Conservation (phyloP, 2,329 filamentous ascomycete genomes). For the Talaromyces atroroseus region DNA sequence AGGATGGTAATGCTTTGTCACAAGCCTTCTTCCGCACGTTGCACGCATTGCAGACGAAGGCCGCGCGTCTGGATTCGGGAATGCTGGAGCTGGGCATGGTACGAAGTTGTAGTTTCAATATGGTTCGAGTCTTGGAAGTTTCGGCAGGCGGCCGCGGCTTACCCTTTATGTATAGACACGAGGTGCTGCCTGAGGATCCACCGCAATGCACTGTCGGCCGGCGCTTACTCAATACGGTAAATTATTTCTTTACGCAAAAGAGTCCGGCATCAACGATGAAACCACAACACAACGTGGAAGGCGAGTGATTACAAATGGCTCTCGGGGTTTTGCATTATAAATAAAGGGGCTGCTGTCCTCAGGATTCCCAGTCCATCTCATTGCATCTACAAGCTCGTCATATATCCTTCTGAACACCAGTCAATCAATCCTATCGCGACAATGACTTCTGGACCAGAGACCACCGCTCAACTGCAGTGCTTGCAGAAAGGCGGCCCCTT, state of each 20-base stretch:
- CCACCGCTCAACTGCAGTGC: conserved; percentile 3
- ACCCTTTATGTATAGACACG: background rate
- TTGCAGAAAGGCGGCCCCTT: conserved; percentile 10
- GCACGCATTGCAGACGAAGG: conserved; percentile 10
- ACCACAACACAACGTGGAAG: background rate
- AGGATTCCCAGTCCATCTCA: background rate
- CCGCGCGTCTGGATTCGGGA: conserved; percentile 3
- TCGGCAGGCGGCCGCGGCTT: conserved; percentile 8
- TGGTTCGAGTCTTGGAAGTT: background rate
- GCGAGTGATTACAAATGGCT: background rate
- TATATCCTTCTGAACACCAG: background rate
- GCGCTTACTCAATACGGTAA: conserved; percentile 3
- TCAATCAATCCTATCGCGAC: background rate
- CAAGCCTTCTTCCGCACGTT: conserved; percentile 11
- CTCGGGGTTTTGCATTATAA: background rate
- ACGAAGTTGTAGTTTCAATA: background rate
- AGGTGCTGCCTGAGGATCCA: background rate
- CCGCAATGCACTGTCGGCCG: background rate
- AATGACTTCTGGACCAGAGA: conserved; percentile 5
- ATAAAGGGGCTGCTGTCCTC: background rate
- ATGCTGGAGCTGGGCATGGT: background rate
- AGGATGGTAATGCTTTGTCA: conserved; percentile 7
- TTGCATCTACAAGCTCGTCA: background rate
- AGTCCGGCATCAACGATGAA: background rate
- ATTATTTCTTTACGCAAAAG: background rate